These are phyloP conservation scores for Ascochyta rabiei DNA, from an alignment of 2,329 filamentous ascomycete species.

Conservation along the genomic window DNA sequence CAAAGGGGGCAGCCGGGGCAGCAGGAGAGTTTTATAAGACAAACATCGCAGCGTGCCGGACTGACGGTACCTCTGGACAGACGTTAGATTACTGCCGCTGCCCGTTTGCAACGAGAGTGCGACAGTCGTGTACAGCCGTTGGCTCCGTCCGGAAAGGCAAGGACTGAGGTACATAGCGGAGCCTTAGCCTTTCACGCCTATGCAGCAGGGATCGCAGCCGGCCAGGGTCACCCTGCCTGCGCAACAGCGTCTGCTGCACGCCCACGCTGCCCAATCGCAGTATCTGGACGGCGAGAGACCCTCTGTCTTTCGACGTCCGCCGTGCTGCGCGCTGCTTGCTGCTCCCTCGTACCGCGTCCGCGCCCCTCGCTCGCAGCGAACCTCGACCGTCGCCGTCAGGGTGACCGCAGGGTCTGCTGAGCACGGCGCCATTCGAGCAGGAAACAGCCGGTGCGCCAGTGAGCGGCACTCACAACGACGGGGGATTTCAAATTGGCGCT, in stretches of 20 bases:
- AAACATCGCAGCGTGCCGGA: conserved; percentile 44
- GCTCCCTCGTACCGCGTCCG: conserved; percentile 19
- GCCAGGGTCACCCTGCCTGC: conserved; percentile 36
- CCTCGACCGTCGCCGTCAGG: no score
- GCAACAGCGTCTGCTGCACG: conserved; percentile 29
- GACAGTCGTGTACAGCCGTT: conserved; percentile 49
- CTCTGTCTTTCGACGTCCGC: conserved; percentile 18
- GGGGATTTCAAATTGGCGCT: conserved; percentile 9
- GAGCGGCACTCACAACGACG: neutral
- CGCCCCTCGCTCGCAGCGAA: conserved; percentile 15
- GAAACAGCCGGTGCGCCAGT: conserved; percentile 30
- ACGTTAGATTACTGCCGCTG: conserved; percentile 50
- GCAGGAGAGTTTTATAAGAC: conserved; percentile 48
- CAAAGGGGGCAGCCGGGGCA: conserved; percentile 39
- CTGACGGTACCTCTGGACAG: conserved; percentile 45
- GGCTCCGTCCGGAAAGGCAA: conserved; percentile 47
- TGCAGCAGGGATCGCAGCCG: conserved; percentile 32
- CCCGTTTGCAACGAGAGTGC: conserved; percentile 50
- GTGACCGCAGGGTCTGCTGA: conserved; percentile 15
- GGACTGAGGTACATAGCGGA: conserved; percentile 42
- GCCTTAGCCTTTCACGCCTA: conserved; percentile 36
- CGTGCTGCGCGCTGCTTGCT: conserved; percentile 15
- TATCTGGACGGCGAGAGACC: conserved; percentile 21
- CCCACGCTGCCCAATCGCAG: conserved; percentile 35
- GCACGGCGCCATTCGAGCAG: conserved; percentile 24